Evolutionary conservation across 208 protist species (phyloP), one percentile per base, ranked within the genome.

Genomic region (Acanthamoeba healyi): DNA sequence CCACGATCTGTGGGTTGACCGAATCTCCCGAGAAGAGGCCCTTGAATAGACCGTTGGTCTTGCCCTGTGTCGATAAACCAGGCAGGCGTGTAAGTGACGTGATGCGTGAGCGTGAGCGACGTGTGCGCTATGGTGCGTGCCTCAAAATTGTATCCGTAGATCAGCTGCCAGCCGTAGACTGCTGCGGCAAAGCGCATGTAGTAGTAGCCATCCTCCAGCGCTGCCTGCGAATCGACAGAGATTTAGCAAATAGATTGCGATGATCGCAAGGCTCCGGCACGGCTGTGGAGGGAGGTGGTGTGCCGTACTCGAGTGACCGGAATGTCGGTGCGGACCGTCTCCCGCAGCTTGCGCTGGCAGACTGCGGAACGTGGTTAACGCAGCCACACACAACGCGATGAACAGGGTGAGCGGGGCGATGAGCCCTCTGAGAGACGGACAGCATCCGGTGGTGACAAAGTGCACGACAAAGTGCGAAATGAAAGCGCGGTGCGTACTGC

Each of bases 61-160:
- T 91, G 6, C 40, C 84, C 84, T 84, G 9, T 72, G 10, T 1
- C 7, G 63, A 38, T 81, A 32, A 70, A 10, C 6, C 29, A 0
- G 22, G 58, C 72, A 19, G n/a, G n/a, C n/a, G n/a, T n/a, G n/a
- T n/a, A n/a, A n/a, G n/a, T n/a, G n/a, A n/a, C n/a, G n/a, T n/a
- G n/a, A n/a, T n/a, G n/a, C n/a, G n/a, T n/a, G n/a, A n/a, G n/a
- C n/a, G n/a, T n/a, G n/a, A n/a, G n/a, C 32, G 36, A 51, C 49
- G 49, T 15, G 49, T 54, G 49, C 49, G 49, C 10, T 6, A 54
- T 54, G 10, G 4, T 10, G 22, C 7, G 4, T 70, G 70, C 84
- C 84, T 91, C 61, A 72, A 91, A 91, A 49, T 91, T 91, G 84
- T 91, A 91, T 4, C 84, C 84, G 34, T 70, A 91, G 9, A 91